Percentiles rank a stretch among this genome's conserved stretches.
Evolutionary conservation across 495 filamentous ascomycete genomes (phyloP).

Genomic region (Friedmanniomyces simplex): DNA sequence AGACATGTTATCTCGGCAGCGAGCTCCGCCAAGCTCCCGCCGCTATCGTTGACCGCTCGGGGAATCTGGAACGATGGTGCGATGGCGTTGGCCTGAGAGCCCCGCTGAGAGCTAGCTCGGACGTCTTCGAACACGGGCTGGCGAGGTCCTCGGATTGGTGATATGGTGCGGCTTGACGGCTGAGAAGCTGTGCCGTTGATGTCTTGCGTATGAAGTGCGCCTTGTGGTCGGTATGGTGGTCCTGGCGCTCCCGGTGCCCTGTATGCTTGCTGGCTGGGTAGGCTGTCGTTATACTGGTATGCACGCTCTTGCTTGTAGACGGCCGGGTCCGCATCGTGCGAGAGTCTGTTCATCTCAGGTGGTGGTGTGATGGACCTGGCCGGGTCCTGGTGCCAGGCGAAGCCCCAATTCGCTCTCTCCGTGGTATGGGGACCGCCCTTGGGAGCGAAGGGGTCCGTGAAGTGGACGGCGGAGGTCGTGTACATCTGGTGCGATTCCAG

Average conservation of each 20-base stretch:
- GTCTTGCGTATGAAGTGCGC: not conserved
- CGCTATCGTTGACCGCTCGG: conserved; percentile 22
- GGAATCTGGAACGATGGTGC: conserved; percentile 26
- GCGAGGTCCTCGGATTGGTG: conserved; percentile 2
- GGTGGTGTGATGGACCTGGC: conserved; percentile 15
- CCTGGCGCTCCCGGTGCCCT: not conserved
- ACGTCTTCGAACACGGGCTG: conserved; percentile 4
- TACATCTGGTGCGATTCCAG: conserved; percentile 14
- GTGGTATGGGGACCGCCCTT: not conserved
- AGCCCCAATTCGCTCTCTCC: conserved; percentile 1
- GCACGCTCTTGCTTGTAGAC: conserved; percentile 16
- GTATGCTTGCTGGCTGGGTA: not conserved
- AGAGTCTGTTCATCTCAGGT: conserved; percentile 16
- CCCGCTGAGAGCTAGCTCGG: not conserved
- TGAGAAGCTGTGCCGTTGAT: not conserved
- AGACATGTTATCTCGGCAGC: conserved; percentile 73
- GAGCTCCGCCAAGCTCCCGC: conserved; percentile 24
- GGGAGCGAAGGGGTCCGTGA: conserved; percentile 14
- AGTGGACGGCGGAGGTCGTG: conserved; percentile 7
- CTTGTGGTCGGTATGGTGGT: conserved; percentile 2
- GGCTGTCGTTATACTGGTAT: conserved; percentile 1
- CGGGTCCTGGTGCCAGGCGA: conserved; percentile 2
- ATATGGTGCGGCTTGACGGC: conserved; percentile 2
- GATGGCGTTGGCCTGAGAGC: conserved; percentile 17
- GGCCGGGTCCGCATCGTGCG: not conserved